Base-by-base conservation (phyloP, 805 yeast genomes). In the Citeromyces nyonsensis region DNA sequence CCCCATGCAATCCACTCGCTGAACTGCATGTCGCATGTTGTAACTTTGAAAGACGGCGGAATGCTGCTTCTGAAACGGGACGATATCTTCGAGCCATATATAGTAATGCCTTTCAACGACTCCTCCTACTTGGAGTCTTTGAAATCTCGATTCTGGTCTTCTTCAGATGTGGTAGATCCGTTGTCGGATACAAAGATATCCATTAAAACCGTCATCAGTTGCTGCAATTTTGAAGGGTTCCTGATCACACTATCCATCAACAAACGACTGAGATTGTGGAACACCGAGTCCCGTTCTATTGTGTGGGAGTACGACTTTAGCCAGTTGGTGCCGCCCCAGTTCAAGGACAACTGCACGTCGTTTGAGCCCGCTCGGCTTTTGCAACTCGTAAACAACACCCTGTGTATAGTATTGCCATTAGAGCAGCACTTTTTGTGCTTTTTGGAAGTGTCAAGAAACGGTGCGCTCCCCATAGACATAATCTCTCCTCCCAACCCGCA, bases 41-140 rank as follows among this genome's bases (percentile, higher is more conserved):
- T 78, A 0, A 61, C 83, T 4, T 57, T 85, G 31, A 61, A 63
- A 29, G 94, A 86, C 52, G 95, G 96, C 15, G 83, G 86, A 1
- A 48, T 85, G 28, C 52, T 83, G 32, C 74, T 73, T 29, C 56
- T 79, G 36, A 42, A 44, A 25, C 56, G 72, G 40, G 28, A 32
- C 2, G 8, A 26, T 27, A 12, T 36, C 36, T n/a, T 38, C 34
- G 15, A 41, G 34, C 6, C 39, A 43, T 12, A 43, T 41, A 15
- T 31, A 35, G 45, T 48, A 4, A 33, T 41, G 2, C 49, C 56
- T 20, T 79, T 78, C 48, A 66, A 62, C 36, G 85, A 76, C 54
- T 42, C 61, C 43, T 51, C 71, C 9, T 70, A 61, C 40, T 44
- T 51, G 43, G 43, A 44, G 44, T 35, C 46, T 53, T 30, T 54